These are phyloP conservation scores for Podaxis sp. DNA, from an alignment of 768 basidiomycete genomes.

Conservation along the genomic window DNA sequence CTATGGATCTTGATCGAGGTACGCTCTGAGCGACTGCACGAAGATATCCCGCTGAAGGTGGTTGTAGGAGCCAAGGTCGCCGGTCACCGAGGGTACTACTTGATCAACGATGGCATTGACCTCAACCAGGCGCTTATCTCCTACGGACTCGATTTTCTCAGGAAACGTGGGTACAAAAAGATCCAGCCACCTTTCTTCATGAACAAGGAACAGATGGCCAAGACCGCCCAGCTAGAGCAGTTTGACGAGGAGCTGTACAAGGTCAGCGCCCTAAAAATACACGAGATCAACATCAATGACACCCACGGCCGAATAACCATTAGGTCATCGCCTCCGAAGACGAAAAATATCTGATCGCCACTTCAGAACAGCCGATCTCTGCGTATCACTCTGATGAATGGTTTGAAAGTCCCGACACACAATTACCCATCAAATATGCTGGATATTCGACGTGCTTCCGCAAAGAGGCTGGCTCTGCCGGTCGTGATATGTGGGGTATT, in stretches of 20 bases:
- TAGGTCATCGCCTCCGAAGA: slow-evolving; percentile 87
- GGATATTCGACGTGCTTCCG: slow-evolving; percentile 97
- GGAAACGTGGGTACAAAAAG: slow-evolving; percentile 83
- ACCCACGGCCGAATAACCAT: not conserved
- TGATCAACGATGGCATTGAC: slow-evolving; percentile 94
- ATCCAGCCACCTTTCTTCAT: slow-evolving; percentile 98
- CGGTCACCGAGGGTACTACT: slow-evolving; percentile 96
- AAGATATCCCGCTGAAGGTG: slow-evolving; percentile 2
- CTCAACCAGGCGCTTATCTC: slow-evolving; percentile 95
- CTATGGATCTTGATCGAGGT: slow-evolving; percentile 97
- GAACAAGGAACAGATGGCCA: slow-evolving; percentile 96
- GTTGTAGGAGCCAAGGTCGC: slow-evolving; percentile 82
- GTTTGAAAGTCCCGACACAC: slow-evolving; percentile 90
- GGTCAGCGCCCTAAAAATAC: slow-evolving; percentile 37
- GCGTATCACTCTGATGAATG: slow-evolving; percentile 95
- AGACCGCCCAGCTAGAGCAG: slow-evolving; percentile 96
- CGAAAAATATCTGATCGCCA: slow-evolving; percentile 98
- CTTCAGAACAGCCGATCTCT: slow-evolving; percentile 98
- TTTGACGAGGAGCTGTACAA: slow-evolving; percentile 99
- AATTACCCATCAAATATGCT: slow-evolving; percentile 90
- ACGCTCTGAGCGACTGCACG: slow-evolving; percentile 18
- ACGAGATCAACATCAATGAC: not conserved
- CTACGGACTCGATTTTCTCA: slow-evolving; percentile 92
- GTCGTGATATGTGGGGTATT: slow-evolving; percentile 99
- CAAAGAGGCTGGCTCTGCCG: slow-evolving; percentile 97